These are phyloP conservation scores for Trichoderma virens DNA, from an alignment of 495 filamentous ascomycete species.

Conservation along the genomic window DNA sequence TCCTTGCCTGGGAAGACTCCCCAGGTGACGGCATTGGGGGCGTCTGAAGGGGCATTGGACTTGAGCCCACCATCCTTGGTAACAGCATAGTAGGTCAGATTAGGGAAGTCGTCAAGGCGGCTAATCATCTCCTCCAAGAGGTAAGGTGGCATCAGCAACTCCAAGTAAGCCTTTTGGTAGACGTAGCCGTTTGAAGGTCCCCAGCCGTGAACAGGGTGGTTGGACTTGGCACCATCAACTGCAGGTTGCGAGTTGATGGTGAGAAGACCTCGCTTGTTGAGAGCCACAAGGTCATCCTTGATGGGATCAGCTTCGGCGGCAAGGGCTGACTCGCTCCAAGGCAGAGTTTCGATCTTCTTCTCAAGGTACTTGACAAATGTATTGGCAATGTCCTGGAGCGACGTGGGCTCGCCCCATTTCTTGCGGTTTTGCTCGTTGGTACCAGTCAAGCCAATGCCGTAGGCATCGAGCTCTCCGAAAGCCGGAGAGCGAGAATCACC, in stretches of 20 bases:
- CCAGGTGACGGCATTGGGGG: slow-evolving; percentile 97
- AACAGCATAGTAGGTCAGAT: slow-evolving; percentile 89
- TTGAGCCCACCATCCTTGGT: slow-evolving; percentile 70
- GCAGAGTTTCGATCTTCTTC: slow-evolving; percentile 71
- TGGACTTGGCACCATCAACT: slow-evolving; percentile 85
- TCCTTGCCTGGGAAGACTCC: slow-evolving; percentile 98
- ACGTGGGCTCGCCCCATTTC: slow-evolving; percentile 83
- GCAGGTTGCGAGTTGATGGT: slow-evolving; percentile 98
- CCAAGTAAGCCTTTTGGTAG: slow-evolving; percentile 97
- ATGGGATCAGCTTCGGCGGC: slow-evolving; percentile 72
- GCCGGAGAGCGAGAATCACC: slow-evolving; percentile 95
- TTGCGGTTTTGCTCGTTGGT: slow-evolving; percentile 95
- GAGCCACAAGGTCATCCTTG: slow-evolving; percentile 61
- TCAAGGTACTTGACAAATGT: slow-evolving; percentile 79
- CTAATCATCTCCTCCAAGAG: slow-evolving; percentile 69
- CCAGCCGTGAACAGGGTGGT: slow-evolving; percentile 84
- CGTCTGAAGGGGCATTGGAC: slow-evolving; percentile 77
- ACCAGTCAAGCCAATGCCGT: slow-evolving; percentile 92
- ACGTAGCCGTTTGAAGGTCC: slow-evolving; percentile 92
- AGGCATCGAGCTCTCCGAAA: slow-evolving; percentile 93
- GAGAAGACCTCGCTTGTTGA: slow-evolving; percentile 81
- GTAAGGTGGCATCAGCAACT: slow-evolving; percentile 76
- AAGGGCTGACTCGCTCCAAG: slow-evolving; percentile 91
- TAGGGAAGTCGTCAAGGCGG: slow-evolving; percentile 68
- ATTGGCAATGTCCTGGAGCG: slow-evolving; percentile 67